Percentiles rank a stretch among this genome's conserved stretches.
These are phyloP conservation scores for Malania oleifera DNA, from an alignment of 164 flowering plant species.

Conservation along the genomic window DNA sequence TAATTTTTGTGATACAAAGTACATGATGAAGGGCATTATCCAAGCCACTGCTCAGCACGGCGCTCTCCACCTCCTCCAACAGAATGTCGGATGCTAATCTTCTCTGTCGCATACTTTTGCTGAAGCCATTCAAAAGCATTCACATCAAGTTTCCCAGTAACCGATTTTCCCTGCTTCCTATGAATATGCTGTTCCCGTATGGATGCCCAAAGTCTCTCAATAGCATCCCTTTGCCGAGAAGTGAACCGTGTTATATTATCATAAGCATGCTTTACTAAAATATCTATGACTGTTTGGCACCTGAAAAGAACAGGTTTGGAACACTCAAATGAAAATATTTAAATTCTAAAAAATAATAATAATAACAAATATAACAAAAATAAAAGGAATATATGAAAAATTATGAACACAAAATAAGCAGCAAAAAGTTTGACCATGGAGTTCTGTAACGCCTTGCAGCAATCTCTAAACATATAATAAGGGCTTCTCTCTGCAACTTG, in stretches of 20 bases:
- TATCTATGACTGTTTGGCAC: constrained; percentile 94
- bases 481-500: constrained; percentile 70
- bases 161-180: constrained; percentile 89
- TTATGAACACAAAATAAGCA: neutral
- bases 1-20: too few relatives aligned
- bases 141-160: constrained; percentile 87
- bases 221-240: constrained; percentile 69
- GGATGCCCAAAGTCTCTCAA: constrained; percentile 82
- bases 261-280: constrained; percentile 81
- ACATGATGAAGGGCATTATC: neutral
- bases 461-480: constrained; percentile 73
- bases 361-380: neutral
- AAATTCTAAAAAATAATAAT: neutral
- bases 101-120: constrained; percentile 74
- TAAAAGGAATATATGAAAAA: neutral
- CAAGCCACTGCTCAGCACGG: constrained; percentile 73
- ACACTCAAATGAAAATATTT: neutral
- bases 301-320: constrained; percentile 28
- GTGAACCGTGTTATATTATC: constrained; percentile 82
- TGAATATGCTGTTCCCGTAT: constrained; percentile 71
- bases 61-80: constrained; percentile 84
- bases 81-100: constrained; percentile 80
- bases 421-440: constrained; percentile 50
- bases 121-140: constrained; percentile 88
- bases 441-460: constrained; percentile 76